phyloP scores from a whole-genome alignment of 192 early-diverging fungal species.

The Chytriomyces sp. region DNA sequence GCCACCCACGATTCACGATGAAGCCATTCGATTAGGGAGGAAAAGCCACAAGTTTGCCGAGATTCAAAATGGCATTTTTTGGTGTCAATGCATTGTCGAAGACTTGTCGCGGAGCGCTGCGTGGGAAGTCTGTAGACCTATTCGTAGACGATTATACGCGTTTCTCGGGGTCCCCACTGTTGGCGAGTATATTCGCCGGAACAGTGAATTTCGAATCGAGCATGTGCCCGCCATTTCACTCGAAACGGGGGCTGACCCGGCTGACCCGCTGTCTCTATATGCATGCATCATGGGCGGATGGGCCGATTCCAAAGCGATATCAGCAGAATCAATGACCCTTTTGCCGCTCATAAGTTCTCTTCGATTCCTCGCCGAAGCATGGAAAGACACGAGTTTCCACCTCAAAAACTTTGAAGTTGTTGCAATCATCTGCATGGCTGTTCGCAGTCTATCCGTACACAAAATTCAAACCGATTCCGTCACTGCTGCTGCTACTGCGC shows the following conservation, averaged over 20 bases:
- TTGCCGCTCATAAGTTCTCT: not conserved
- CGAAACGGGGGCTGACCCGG: not conserved
- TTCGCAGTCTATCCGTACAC: not conserved
- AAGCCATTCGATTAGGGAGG: not conserved
- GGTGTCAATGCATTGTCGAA: constrained; percentile 36
- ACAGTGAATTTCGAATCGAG: constrained; percentile 21
- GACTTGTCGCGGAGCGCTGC: constrained; percentile 20
- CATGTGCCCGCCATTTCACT: not conserved
- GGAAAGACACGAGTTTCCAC: not conserved
- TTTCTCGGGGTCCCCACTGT: constrained; percentile 8
- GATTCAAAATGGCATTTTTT: constrained; percentile 27
- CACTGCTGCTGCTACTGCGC: not conserved
- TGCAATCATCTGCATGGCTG: constrained; percentile 23
- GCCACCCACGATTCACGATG: not conserved
- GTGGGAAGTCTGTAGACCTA: constrained; percentile 28
- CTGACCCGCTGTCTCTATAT: not conserved
- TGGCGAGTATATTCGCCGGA: constrained; percentile 16
- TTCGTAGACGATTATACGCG: constrained; percentile 29
- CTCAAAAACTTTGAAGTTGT: constrained; percentile 32
- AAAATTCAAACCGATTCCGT: not conserved
- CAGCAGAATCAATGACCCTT: not conserved
- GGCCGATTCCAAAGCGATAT: not conserved
- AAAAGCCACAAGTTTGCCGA: constrained; percentile 40
- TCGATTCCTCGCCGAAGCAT: not conserved
- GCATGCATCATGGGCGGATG: not conserved